Evolutionary conservation across 768 basidiomycete species (phyloP), one percentile per base, ranked within the genome.

Genomic region (Suillus subaureus): DNA sequence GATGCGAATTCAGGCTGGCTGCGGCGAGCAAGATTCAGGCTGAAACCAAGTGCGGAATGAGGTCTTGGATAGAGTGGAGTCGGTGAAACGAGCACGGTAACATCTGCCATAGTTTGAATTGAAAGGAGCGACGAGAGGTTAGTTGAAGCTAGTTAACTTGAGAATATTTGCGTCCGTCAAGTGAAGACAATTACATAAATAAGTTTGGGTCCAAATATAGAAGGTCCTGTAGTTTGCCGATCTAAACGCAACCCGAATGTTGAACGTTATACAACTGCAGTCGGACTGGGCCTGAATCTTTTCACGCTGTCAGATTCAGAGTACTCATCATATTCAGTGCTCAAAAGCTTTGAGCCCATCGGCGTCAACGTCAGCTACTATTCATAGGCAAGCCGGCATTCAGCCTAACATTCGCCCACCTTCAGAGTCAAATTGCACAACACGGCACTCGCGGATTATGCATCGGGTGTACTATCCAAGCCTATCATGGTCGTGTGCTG

Each of bases 21-120:
- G 66, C 54, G 70, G 58, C 75, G 66, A 71, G 70, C 75, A 47
- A 73, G 70, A 67, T 72, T 78, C 39, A 64, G 58, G 43, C 31
- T 64, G 66, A 77, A 77, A 74, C 66, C 66, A 11, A 60, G 72
- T 66, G 72, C 9, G 28, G 33, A 67, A 45, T 68, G 72, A 61
- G 57, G 70, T 2, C 45, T 65, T 12, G 75, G 70, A 65, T 73
- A 71, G 11, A 67, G 12, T 3, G 75, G 71, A 2, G 75, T 77
- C 8, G 75, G 77, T 51, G 77, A 75, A 49, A 76, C 72, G 21
- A 76, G 77, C 7, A 77, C 77, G 0, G 77, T 77, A 40, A 78
- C 40, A 62, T 78, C 77, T 21, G 77, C 68, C 75, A 78, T 76
- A 31, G 33, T 18, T 49, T 21, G 43, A 62, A 62, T 58, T 35